phyloP scores from a whole-genome alignment of 1,284 basidiomycete species.

The Xanthoconium separans region DNA sequence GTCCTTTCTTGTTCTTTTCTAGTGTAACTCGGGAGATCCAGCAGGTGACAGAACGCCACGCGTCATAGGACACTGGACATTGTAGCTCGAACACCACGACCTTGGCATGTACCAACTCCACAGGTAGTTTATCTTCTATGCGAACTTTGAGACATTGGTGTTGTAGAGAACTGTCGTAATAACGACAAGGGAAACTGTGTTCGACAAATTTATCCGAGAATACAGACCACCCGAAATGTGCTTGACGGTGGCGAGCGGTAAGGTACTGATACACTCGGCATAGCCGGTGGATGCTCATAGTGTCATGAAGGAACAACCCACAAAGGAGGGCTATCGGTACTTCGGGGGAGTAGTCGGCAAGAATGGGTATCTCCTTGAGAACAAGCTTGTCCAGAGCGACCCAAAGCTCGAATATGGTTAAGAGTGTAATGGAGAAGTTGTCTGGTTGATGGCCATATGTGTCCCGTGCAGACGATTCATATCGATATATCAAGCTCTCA shows the following conservation, averaged over 20 bases:
- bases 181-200: constrained; percentile 8
- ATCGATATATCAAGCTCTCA: neutral
- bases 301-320: neutral
- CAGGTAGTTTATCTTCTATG: neutral
- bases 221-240: neutral
- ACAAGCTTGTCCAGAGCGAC: neutral
- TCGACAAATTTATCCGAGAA: constrained; percentile 22
- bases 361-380: neutral
- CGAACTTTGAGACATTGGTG: too few species aligned
- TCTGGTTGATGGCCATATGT: neutral
- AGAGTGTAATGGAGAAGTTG: neutral
- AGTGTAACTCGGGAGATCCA: too few species aligned
- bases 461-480: neutral
- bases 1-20: too few species aligned
- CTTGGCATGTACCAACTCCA: neutral
- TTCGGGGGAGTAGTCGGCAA: neutral
- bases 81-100: neutral
- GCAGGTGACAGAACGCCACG: neutral
- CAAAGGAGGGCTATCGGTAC: neutral
- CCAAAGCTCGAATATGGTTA: neutral
- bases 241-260: neutral
- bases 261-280: too few species aligned
- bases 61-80: neutral
- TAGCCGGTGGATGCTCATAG: too few species aligned
- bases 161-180: constrained; percentile 8